These are phyloP conservation scores for Immersiporthe knoxdaviesiana DNA, from an alignment of 2,329 filamentous ascomycete genomes.

Conservation along the genomic window DNA sequence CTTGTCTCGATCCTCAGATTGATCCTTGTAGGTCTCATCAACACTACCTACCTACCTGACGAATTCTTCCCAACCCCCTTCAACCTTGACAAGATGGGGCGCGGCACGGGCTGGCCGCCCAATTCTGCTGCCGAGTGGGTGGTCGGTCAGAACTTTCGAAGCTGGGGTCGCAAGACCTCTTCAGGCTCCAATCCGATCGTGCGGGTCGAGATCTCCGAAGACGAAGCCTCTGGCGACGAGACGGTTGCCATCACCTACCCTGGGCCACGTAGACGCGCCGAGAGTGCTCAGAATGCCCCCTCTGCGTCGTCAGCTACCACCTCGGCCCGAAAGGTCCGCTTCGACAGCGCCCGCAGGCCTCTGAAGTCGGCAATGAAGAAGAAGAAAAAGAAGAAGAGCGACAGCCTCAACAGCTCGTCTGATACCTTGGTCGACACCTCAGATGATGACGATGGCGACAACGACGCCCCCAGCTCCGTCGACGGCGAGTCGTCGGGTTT, in stretches of 20 bases:
- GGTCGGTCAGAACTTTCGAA: slow-evolving; percentile 42
- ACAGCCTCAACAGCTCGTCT: slow-evolving; percentile 24
- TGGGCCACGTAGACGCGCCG: slow-evolving; percentile 36
- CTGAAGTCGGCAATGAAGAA: slow-evolving; percentile 45
- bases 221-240: slow-evolving; percentile 56
- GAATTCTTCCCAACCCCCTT: neutral
- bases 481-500: slow-evolving; percentile 26
- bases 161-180: slow-evolving; percentile 18
- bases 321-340: slow-evolving; percentile 49
- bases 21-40: neutral
- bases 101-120: slow-evolving; percentile 37
- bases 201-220: slow-evolving; percentile 50
- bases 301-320: neutral
- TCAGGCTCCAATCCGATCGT: slow-evolving; percentile 37
- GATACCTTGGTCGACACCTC: slow-evolving; percentile 34
- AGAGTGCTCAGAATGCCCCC: neutral
- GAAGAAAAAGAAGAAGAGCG: slow-evolving; percentile 38
- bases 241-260: slow-evolving; percentile 54
- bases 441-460: slow-evolving; percentile 9
- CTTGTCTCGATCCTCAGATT: neutral
- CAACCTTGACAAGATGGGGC: slow-evolving; percentile 16
- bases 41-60: neutral
- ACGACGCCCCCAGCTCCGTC: slow-evolving; percentile 18
- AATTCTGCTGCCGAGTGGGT: slow-evolving; percentile 47
- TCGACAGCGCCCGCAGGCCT: slow-evolving; percentile 37